phyloP scores from a whole-genome alignment of 164 flowering plant species.

The Amborella trichopoda region DNA sequence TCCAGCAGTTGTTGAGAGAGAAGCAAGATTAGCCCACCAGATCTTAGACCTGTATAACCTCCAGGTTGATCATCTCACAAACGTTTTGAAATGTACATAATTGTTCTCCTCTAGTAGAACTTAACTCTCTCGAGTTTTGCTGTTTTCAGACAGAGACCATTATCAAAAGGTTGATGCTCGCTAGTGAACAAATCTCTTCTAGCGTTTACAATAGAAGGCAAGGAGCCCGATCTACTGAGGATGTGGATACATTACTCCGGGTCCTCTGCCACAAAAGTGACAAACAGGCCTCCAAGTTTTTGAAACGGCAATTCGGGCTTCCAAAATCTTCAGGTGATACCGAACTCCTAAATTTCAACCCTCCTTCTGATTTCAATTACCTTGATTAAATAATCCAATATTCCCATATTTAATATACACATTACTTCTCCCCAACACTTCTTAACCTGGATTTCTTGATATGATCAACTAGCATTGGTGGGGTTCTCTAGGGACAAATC shows the following conservation, averaged over 20 bases:
- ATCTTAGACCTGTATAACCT: conserved; percentile 42
- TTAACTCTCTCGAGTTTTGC: too few species aligned
- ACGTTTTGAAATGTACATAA: neutral
- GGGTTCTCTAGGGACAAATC: neutral
- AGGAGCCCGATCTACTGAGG: conserved; percentile 21
- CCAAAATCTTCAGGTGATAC: conserved; percentile 74
- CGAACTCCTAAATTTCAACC: too few species aligned
- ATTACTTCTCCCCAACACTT: neutral
- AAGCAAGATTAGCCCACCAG: conserved; percentile 46
- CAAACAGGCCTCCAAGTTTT: conserved; percentile 62
- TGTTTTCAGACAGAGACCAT: conserved; percentile 45
- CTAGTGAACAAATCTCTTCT: conserved; percentile 48
- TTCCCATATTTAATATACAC: neutral
- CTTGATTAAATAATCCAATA: neutral
- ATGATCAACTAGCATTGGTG: neutral
- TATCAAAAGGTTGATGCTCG: conserved; percentile 59
- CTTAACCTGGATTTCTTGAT: too few species aligned
- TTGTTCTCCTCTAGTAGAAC: too few species aligned
- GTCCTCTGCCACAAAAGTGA: conserved; percentile 82
- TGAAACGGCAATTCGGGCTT: conserved; percentile 56
- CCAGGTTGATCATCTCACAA: conserved; percentile 28
- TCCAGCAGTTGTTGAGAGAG: conserved; percentile 53
- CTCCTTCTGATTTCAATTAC: neutral
- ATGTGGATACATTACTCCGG: conserved; percentile 59
- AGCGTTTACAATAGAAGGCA: conserved; percentile 18